Conservation (phyloP, 2,329 filamentous ascomycete genomes). For the Simplicillium sp. region DNA sequence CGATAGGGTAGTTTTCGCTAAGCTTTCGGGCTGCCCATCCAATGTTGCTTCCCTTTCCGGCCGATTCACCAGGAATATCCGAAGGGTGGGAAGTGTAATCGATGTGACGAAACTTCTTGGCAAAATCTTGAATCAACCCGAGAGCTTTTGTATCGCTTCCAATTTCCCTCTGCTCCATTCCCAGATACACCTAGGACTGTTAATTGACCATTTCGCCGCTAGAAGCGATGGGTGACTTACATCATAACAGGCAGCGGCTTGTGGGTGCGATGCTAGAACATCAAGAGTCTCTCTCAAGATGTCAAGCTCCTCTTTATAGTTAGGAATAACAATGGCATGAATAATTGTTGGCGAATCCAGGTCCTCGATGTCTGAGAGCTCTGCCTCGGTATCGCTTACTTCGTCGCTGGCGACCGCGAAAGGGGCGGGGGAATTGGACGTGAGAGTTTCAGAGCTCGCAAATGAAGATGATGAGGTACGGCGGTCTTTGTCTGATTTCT, state of each 20-base stretch:
- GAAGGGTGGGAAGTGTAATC: conserved; percentile 58
- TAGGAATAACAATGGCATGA: conserved; percentile 61
- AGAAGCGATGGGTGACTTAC: conserved; percentile 35
- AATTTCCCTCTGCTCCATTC: conserved; percentile 61
- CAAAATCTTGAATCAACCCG: conserved; percentile 51
- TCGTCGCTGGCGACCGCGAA: conserved; percentile 40
- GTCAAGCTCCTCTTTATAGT: conserved; percentile 65
- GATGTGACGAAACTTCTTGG: conserved; percentile 56
- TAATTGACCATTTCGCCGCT: background rate
- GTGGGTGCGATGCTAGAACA: conserved; percentile 57
- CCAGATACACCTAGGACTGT: conserved; percentile 51
- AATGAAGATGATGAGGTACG: conserved; percentile 45
- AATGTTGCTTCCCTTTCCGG: conserved; percentile 67
- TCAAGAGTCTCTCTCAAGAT: conserved; percentile 59
- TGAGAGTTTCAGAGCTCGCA: conserved; percentile 46
- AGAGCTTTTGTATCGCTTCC: conserved; percentile 53
- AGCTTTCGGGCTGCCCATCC: conserved; percentile 60
- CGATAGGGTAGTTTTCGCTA: conserved; percentile 48
- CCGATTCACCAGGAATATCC: conserved; percentile 57
- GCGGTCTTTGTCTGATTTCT: conserved; percentile 36
- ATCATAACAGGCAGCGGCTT: conserved; percentile 56
- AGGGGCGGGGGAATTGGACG: conserved; percentile 29
- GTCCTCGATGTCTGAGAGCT: conserved; percentile 33
- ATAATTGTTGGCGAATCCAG: conserved; percentile 36
- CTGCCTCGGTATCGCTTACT: conserved; percentile 36